Evolutionary conservation across 2,329 filamentous ascomycete genomes (phyloP).

Genomic region (Epichloe amarillans): DNA sequence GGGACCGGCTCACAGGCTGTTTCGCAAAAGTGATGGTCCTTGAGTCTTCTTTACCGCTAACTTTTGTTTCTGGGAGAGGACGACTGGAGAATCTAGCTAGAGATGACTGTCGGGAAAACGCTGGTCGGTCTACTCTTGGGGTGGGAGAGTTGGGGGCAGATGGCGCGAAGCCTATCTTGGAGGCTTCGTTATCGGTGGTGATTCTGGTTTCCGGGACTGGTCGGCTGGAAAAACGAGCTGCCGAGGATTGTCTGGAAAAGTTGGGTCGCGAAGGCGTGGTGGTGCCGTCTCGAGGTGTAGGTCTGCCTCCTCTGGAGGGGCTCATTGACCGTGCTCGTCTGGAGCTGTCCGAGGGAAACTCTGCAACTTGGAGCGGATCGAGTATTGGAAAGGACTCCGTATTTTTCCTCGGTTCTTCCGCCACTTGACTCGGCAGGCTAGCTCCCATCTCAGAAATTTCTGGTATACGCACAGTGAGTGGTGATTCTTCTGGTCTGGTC

Average conservation of each 20-base stretch:
- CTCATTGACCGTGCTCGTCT: constrained; percentile 14
- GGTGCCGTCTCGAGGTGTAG: constrained; percentile 8
- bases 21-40: constrained; percentile 53
- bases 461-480: constrained; percentile 6
- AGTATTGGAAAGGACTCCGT: constrained; percentile 14
- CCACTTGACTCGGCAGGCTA: background rate
- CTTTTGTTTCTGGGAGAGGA: constrained; percentile 45
- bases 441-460: constrained; percentile 2
- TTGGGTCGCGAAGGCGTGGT: constrained; percentile 27
- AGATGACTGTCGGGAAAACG: constrained; percentile 31
- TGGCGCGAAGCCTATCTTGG: constrained; percentile 56
- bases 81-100: constrained; percentile 47
- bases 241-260: constrained; percentile 37
- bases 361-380: constrained; percentile 7
- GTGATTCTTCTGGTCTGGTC: background rate
- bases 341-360: constrained; percentile 2
- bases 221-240: constrained; percentile 56
- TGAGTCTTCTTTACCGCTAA: constrained; percentile 38
- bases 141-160: constrained; percentile 12
- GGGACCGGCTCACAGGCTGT: constrained; percentile 11
- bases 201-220: constrained; percentile 59
- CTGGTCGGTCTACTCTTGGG: constrained; percentile 22
- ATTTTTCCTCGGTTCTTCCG: background rate
- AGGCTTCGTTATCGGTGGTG: constrained; percentile 44
- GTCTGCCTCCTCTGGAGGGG: constrained; percentile 9